Evolutionary conservation across 1,139 yeast genomes (phyloP), one percentile per base, ranked within the genome.

Genomic region (Scheffersomyces insectosa): DNA sequence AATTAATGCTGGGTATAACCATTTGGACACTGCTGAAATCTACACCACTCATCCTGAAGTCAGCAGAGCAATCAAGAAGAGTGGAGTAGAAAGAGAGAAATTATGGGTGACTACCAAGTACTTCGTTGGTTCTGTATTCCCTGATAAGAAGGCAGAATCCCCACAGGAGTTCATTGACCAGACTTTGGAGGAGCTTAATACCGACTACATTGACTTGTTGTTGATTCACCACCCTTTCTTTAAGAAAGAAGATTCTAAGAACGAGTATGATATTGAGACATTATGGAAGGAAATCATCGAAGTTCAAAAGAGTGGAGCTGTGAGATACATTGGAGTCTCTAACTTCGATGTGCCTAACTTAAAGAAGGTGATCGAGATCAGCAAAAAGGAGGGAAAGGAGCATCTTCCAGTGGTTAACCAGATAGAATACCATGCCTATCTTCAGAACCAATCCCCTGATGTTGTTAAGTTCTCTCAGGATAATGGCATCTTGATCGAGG

Each of bases 361-460:
- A 43, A 69, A 83, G 50, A 61, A 61, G 35, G 56, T 83, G 13
- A 37, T 54, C 71, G 45, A 62, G 63, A 39, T 51, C 47, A 33
- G 52, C 62, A 20, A 31, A 31, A n/a, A 5, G 11, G 40, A 73
- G 79, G 48, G 61, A 3, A 41, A 43, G 30, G 46, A 47, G 12
- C 51, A 72, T 47, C 71, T 71, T 48, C 91, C 91, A 1, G 77
- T 71, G 39, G 82, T 83, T 35, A 80, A 84, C 61, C 93, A 86
- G 63, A 81, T 85, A 52, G 93, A 86, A 60, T 83, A 68, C 64
- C 79, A 76, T 58, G 82, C 90, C 1, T 82, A 82, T 58, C 72
- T 85, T 51, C 89, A 82, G 55, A 72, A 83, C 55, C 91, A 85
- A 62, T 74, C 88, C 11, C 85, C 86, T 1, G 88, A 82, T 1